Evolutionary conservation across 495 filamentous ascomycete genomes (phyloP).

Genomic region (Immersiella caudata): DNA sequence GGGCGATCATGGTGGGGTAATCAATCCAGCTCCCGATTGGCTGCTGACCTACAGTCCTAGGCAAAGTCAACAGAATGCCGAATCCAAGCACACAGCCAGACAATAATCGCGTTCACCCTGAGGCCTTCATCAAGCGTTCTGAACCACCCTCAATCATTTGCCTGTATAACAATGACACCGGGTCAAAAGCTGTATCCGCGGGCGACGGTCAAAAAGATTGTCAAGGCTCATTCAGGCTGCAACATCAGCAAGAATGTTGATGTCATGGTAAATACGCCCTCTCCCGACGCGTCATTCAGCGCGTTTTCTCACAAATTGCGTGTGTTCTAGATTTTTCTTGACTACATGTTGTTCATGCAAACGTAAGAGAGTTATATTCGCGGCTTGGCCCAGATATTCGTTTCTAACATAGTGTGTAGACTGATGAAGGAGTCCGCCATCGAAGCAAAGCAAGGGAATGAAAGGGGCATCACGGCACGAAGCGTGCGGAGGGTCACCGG

Average conservation of each 20-base stretch:
- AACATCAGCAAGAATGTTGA: conserved; percentile 84
- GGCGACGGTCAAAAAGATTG: conserved; percentile 79
- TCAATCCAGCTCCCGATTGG: conserved; percentile 27
- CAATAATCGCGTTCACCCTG: neutral
- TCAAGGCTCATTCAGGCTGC: conserved; percentile 84
- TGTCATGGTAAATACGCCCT: conserved; percentile 65
- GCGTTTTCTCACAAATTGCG: neutral
- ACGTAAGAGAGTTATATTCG: conserved; percentile 55
- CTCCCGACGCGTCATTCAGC: conserved; percentile 18
- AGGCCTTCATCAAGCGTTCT: neutral
- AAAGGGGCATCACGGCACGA: conserved; percentile 71
- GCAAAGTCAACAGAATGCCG: conserved; percentile 20
- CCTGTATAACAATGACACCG: conserved; percentile 49
- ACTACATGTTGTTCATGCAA: conserved; percentile 90
- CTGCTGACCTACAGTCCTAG: neutral
- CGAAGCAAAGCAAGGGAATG: conserved; percentile 70
- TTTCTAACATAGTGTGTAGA: conserved; percentile 47
- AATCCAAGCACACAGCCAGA: neutral
- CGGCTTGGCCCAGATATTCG: neutral
- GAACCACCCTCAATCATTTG: neutral
- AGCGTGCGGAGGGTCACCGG: conserved; percentile 76
- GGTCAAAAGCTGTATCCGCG: conserved; percentile 81
- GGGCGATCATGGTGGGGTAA: conserved; percentile 25
- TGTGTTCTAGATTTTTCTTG: conserved; percentile 76
- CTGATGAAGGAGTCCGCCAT: conserved; percentile 84